Percentiles rank a stretch among this genome's conserved stretches.
These are phyloP conservation scores for Pseudogymnoascus sp. DNA, from an alignment of 2,329 filamentous ascomycete species.

Conservation along the genomic window DNA sequence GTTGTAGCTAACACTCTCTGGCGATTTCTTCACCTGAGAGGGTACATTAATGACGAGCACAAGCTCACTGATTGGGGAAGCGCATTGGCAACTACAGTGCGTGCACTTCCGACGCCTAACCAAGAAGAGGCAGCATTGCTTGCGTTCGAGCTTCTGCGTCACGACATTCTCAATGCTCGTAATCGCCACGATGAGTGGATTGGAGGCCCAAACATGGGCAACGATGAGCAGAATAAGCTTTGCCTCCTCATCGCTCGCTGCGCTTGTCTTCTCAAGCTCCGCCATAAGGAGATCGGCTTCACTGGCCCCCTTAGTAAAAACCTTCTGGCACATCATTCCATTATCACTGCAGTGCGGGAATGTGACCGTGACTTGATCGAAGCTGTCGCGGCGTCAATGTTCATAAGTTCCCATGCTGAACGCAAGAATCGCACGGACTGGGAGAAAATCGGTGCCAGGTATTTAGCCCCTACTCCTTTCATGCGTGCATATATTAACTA, in stretches of 20 bases:
- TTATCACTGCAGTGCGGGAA: conserved; percentile 72
- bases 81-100: conserved; percentile 65
- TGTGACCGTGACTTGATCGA: conserved; percentile 79
- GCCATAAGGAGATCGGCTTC: conserved; percentile 81
- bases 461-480: conserved; percentile 21
- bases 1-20: conserved; percentile 69
- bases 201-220: conserved; percentile 49
- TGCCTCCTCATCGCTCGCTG: conserved; percentile 81
- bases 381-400: conserved; percentile 70
- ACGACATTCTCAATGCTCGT: conserved; percentile 69
- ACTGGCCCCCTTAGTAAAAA: conserved; percentile 91
- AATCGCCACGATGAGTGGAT: conserved; percentile 50
- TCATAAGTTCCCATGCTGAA: conserved; percentile 72
- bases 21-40: conserved; percentile 83
- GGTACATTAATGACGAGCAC: conserved; percentile 74
- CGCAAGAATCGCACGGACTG: conserved; percentile 54
- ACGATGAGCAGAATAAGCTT: conserved; percentile 68
- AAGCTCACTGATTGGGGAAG: conserved; percentile 78
- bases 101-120: conserved; percentile 47
- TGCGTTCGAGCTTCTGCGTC: conserved; percentile 76
- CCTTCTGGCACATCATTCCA: conserved; percentile 76
- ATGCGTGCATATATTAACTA: conserved; percentile 11
- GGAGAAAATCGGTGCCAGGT: conserved; percentile 67
- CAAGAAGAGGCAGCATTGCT: conserved; percentile 75
- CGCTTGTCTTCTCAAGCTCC: conserved; percentile 73